phyloP scores from a whole-genome alignment of 75 land plant species.

The Sequoiadendron giganteum region DNA sequence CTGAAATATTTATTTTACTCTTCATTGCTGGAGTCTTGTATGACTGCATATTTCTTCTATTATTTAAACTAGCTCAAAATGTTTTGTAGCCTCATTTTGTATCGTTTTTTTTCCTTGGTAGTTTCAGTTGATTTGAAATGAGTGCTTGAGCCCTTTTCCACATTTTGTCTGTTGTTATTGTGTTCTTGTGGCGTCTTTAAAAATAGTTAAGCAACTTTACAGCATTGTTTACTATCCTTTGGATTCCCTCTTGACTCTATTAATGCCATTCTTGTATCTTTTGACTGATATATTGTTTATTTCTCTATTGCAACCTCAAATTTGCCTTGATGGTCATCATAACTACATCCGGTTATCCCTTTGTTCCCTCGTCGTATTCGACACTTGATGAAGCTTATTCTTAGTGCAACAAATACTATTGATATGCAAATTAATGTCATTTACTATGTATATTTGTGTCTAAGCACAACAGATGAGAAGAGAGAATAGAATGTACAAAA shows the following conservation, averaged over 20 bases:
- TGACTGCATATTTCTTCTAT: neutral
- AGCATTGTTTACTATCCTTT: neutral
- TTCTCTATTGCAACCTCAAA: neutral
- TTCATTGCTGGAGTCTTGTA: too few relatives aligned
- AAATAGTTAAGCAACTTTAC: neutral
- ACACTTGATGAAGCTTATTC: neutral
- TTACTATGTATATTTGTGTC: neutral
- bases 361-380: neutral
- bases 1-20: too few relatives aligned
- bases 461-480: neutral
- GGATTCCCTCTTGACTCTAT: neutral
- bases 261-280: neutral
- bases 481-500: neutral
- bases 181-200: neutral
- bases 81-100: neutral
- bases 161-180: neutral
- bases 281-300: neutral
- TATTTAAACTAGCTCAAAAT: neutral
- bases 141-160: neutral
- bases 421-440: neutral
- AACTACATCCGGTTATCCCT: neutral
- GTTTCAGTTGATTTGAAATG: too few relatives aligned
- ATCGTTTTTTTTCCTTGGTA: neutral
- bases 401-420: neutral
- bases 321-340: neutral